A percentile compares a stretch with the other conserved stretches of the same genome.
phyloP scores from a whole-genome alignment of 2,329 filamentous ascomycete genomes.

The Didymellaceae sp. region DNA sequence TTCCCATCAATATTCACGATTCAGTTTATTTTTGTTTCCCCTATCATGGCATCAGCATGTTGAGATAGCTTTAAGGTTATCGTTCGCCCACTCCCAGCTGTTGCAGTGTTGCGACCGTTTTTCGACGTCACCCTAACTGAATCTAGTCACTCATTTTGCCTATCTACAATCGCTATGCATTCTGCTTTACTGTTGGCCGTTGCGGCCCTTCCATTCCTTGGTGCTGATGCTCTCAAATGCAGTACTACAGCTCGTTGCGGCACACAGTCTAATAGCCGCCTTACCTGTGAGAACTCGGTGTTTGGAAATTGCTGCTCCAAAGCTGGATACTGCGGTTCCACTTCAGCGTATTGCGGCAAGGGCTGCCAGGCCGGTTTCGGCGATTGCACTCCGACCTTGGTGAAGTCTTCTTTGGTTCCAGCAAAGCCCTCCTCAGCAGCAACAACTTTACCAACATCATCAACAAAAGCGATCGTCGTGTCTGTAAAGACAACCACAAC shows the following conservation, averaged over 20 bases:
- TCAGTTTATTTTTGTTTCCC: constrained; percentile 2
- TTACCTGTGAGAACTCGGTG: constrained; percentile 51
- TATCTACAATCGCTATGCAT: constrained; percentile 7
- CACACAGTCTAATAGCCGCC: constrained; percentile 2
- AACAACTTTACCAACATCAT: background rate
- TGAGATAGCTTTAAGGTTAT: constrained; percentile 2
- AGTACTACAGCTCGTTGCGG: constrained; percentile 12
- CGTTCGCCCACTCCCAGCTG: constrained; percentile 1
- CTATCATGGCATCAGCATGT: constrained; percentile 8
- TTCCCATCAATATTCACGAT: constrained; percentile 1
- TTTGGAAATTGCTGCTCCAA: constrained; percentile 56
- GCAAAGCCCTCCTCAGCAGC: constrained; percentile 2
- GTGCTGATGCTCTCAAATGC: constrained; percentile 7
- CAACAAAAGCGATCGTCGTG: background rate
- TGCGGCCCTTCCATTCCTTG: constrained; percentile 14
- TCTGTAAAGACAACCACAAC: constrained; percentile 1
- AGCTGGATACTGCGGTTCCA: constrained; percentile 51
- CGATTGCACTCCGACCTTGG: constrained; percentile 25
- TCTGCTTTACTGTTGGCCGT: constrained; percentile 13
- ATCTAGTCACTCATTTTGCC: constrained; percentile 13
- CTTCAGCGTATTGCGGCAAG: constrained; percentile 36
- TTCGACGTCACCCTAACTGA: background rate
- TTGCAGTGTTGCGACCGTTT: background rate
- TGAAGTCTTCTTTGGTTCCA: background rate
- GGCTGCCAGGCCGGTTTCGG: constrained; percentile 46